Base-by-base conservation (phyloP, 768 basidiomycete genomes). In the Mycena rebaudengoi region DNA sequence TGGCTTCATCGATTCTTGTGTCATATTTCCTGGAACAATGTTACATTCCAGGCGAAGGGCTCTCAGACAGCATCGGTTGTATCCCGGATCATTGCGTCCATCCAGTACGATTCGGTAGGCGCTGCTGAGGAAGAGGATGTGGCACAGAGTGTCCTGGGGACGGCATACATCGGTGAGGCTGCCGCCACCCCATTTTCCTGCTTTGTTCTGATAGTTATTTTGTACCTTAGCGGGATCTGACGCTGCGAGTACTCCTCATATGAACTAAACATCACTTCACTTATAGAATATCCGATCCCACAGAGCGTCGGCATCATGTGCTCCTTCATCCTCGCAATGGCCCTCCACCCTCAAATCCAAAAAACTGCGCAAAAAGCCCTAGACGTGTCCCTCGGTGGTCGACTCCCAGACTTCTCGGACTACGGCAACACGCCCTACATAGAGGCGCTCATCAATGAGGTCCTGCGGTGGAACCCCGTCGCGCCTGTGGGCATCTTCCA, bases 331-430 rank as follows among this genome's bases (percentile, higher is more conserved):
- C 71, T 76, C 10, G 72, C 73, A 3, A 74, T 79, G 73, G 62
- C 70, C 30, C 60, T 73, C 18, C 58, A 76, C 46, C 79, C 78
- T 11, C 68, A 75, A 1, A 67, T 77, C 26, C 78, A 78, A 53
- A 62, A 37, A 29, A 67, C 54, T 37, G 70, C 66, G 18, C 78
- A 79, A 43, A 49, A 41, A 50, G 69, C 78, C 54, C 16, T 80
- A 16, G 77, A 79, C 59, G 53, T 57, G 44, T 53, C 67, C 20
- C 62, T 74, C 35, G 64, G 66, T 29, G 60, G 69, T 23, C 65
- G 75, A 40, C 66, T 79, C 13, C 78, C 79, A 5, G 72, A 76
- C 53, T 70, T 74, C 16, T 10, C 37, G n/a, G 66, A 65, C 23
- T 60, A 73, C 12, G 21, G n/a, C 13, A 20, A 51, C 11, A 20